Evolutionary conservation across 148 eudicot species (phyloP), one percentile per base, ranked within the genome.

Genomic region (Dianthus caryophyllus): DNA sequence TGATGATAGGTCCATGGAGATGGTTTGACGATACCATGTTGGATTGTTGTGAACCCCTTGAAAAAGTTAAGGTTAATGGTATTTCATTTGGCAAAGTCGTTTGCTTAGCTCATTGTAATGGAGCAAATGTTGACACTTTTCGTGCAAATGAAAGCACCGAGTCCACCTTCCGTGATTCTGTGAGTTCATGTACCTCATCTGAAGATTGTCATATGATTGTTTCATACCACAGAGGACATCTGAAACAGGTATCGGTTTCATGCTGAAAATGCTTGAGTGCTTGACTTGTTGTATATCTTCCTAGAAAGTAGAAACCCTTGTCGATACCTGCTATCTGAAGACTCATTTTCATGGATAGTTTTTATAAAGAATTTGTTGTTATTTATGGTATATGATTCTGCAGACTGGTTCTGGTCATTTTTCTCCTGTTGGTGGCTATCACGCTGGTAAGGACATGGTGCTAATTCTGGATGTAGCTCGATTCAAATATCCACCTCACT

Each of bases 381-480:
- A 59, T 31, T 17, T 33, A 8, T 59, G 17, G 20, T 61, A 38
- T 26, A 18, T 68, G 11, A 14, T 62, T 55, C 12, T 22, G 21
- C 75, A 82, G 83, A 82, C 85, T 67, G 85, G 85, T 68, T 48
- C 60, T 38, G 85, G 85, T 50, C 85, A 82, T 74, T 82, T 82
- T 75, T 82, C 85, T 16, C 85, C 85, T 1, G 61, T 82, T 47
- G 85, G 85, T 64, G 85, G 83, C 44, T 82, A 79, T 61, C 85
- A 82, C 72, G 77, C 81, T 53, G 79, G 59, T 49, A 79, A 69
- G 47, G 85, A 79, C 60, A 64, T 79, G 85, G 83, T 76, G 47
- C 80, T 82, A 6, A 79, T 82, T 67, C 72, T 82, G 67, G 83
- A 82, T 82, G 85, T 82, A 73, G 85, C 85, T 46, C 85, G 82